Base-by-base conservation (phyloP, 495 filamentous ascomycete genomes). In the Hypoxylon cercidicola region DNA sequence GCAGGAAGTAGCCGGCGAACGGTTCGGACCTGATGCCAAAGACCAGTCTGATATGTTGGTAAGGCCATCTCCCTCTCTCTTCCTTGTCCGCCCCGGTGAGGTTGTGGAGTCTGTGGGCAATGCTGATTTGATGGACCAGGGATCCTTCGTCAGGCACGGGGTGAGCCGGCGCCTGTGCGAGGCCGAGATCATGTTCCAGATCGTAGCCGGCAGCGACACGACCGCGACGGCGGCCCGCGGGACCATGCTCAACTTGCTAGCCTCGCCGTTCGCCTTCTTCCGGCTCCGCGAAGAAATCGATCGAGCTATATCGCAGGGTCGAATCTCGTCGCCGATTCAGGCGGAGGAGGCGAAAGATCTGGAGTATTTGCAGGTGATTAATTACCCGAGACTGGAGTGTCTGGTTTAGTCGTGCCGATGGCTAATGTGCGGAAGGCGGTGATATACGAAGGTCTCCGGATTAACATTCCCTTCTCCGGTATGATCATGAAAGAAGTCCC, bases 231-330 rank as follows among this genome's bases (percentile, higher is more conserved):
- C 84, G 11, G 80, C 88, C 70, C 81, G 82, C 49, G 80, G 79
- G 1, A 73, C 86, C 58, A 77, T 88, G 58, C 67, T 78, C 21
- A 82, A 81, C 61, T 66, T 88, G 25, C 54, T 86, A 6, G 64
- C 72, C 3, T 69, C 80, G 41, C 72, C 77, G 3, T 60, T 65
- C 0, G 75, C 81, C 2, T 87, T 85, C 61, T 70, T 77, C 11
- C 81, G 76, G 34, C 79, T 89, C 54, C 79, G 85, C 74, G 74
- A 72, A 8, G 88, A 89, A 64, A 83, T 89, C 46, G 79, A 84
- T 68, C 54, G 63, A 32, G 54, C 52, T 28, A 18, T 77, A 66
- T 55, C 57, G 13, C 74, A 72, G 4, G 66, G 72, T 6, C 64
- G 18, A 49, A 65, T 68, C 8, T 72, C 69, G 16, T 76, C 47